These are phyloP conservation scores for Thielaviopsis populi DNA, from an alignment of 2,329 filamentous ascomycete genomes.

Conservation along the genomic window DNA sequence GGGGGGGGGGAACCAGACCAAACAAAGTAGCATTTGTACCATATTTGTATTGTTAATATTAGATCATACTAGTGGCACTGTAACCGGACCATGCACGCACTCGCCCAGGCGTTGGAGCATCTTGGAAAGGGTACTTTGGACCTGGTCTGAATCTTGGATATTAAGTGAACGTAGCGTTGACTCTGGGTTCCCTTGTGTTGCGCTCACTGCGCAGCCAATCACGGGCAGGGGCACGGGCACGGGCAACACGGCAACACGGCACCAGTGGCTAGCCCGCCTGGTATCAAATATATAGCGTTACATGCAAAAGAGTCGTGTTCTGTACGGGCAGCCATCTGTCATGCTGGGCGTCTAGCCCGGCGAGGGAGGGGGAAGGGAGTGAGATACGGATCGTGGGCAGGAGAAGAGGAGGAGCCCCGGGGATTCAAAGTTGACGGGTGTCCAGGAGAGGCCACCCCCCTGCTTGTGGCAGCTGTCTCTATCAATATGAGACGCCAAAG, in stretches of 20 bases:
- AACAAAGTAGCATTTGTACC: background rate
- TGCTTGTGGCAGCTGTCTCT: background rate
- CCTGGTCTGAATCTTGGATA: background rate
- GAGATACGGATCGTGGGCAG: background rate
- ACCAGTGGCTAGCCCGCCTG: background rate
- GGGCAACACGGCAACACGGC: background rate
- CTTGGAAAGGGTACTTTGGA: background rate
- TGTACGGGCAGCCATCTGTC: background rate
- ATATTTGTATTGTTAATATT: background rate
- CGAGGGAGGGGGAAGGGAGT: background rate
- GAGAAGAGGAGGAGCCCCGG: background rate
- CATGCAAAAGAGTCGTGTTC: background rate
- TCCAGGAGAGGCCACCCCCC: background rate
- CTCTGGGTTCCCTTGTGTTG: background rate
- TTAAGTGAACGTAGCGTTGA: background rate
- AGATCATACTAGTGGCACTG: background rate
- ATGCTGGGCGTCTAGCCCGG: background rate
- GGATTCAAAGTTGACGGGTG: background rate
- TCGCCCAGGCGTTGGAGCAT: background rate
- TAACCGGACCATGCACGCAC: background rate
- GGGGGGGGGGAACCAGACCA: no score
- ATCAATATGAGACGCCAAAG: background rate
- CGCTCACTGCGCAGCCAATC: background rate
- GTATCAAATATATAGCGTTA: background rate
- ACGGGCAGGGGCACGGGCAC: background rate